A percentile compares a stretch with the other conserved stretches of the same genome.
Conservation (phyloP, 495 filamentous ascomycete species). For the Aspergillus ellipticus region DNA sequence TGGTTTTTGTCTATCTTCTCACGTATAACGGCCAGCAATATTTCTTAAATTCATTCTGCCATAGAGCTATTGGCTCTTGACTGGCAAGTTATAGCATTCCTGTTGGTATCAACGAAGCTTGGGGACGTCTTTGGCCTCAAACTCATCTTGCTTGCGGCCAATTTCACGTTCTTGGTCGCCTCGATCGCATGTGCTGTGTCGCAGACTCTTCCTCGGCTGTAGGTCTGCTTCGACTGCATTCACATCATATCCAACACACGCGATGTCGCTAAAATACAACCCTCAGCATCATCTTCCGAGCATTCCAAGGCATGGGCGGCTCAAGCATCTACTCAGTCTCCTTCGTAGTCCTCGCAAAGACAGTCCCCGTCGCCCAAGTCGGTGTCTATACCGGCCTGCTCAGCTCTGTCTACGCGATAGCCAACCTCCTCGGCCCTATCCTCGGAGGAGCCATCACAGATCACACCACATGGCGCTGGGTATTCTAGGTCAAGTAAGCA, state of each 20-base stretch:
- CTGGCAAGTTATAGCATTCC: constrained; percentile 8
- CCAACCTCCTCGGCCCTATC: constrained; percentile 32
- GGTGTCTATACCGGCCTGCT: constrained; percentile 29
- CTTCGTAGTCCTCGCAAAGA: constrained; percentile 51
- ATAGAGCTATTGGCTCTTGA: too few relatives aligned
- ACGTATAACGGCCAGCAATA: constrained; percentile 21
- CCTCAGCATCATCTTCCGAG: constrained; percentile 31
- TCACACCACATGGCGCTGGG: constrained; percentile 38
- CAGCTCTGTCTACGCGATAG: constrained; percentile 27
- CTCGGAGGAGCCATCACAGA: constrained; percentile 37
- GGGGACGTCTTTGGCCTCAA: constrained; percentile 52
- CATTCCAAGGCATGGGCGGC: constrained; percentile 42
- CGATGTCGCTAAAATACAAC: neutral
- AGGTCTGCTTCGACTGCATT: too few relatives aligned
- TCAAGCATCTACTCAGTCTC: constrained; percentile 48
- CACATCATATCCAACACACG: constrained; percentile 2
- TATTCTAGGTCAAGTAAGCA: constrained; percentile 31
- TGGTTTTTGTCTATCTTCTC: constrained; percentile 25
- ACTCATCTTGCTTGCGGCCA: constrained; percentile 41
- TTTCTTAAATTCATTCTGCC: too few relatives aligned
- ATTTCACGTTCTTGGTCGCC: constrained; percentile 51
- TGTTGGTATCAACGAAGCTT: constrained; percentile 46
- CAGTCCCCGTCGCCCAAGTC: constrained; percentile 38
- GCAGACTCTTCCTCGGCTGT: constrained; percentile 41
- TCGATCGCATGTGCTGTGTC: constrained; percentile 52